Conservation (phyloP, 495 filamentous ascomycete genomes). For the Thermothielavioides terrestris region DNA sequence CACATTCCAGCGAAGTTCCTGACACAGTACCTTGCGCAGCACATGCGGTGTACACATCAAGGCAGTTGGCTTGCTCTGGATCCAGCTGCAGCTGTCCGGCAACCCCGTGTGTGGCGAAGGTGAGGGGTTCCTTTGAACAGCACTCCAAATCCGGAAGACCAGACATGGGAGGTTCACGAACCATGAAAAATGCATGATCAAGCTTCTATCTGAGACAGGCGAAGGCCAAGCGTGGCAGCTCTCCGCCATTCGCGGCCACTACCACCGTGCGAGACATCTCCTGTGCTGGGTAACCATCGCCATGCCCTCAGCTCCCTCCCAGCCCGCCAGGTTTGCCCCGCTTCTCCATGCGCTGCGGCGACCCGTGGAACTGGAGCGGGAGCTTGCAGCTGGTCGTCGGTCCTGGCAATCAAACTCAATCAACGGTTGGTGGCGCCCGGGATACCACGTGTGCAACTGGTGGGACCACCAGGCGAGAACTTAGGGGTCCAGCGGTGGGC, state of each 20-base stretch:
- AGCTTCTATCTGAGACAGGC: slow-evolving; percentile 4
- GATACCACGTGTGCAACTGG: slow-evolving; percentile 9
- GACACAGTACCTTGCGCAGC: no score
- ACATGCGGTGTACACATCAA: not conserved
- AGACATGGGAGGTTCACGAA: no score
- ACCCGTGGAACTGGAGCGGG: slow-evolving; percentile 8
- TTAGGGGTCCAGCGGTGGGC: not conserved
- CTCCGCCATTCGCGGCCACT: not conserved
- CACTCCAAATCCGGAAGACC: not conserved
- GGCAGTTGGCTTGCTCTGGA: not conserved
- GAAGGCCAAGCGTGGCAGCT: not conserved
- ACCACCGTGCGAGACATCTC: not conserved
- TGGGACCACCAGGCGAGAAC: not conserved
- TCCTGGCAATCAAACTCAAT: slow-evolving; percentile 16
- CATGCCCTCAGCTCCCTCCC: not conserved
- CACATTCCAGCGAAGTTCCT: no score
- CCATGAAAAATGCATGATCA: not conserved
- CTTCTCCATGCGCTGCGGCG: not conserved
- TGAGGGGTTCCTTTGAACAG: not conserved
- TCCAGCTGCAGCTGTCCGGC: not conserved
- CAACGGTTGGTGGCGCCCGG: slow-evolving; percentile 3
- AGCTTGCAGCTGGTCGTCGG: slow-evolving; percentile 1
- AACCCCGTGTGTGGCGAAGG: not conserved
- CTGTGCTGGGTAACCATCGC: not conserved
- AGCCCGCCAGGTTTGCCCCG: not conserved